Evolutionary conservation across 148 eudicot genomes (phyloP).

Genomic region (Limonium bicolor): DNA sequence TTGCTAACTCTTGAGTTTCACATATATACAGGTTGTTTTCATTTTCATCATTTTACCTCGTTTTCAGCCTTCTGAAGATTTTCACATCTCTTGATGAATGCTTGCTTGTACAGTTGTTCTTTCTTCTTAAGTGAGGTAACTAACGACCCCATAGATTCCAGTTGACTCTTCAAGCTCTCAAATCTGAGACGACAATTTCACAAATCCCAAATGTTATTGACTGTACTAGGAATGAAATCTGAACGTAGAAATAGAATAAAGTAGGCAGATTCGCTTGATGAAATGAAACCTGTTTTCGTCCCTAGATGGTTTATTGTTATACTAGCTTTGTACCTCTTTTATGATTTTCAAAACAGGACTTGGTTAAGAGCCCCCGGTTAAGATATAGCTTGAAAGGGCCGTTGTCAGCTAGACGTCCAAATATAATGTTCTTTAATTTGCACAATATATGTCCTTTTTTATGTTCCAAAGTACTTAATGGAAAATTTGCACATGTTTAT

Average conservation of each 20-base stretch:
- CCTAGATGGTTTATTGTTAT: no score
- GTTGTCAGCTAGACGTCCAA: background rate
- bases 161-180: constrained; percentile 14
- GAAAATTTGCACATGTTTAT: background rate
- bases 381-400: no score
- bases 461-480: background rate
- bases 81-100: constrained; percentile 46
- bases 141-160: constrained; percentile 5
- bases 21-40: no score
- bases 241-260: no score
- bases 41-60: constrained; percentile 43
- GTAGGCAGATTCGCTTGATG: no score
- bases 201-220: background rate
- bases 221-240: no score
- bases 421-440: background rate
- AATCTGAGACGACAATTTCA: constrained; percentile 21
- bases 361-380: background rate
- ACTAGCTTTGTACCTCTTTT: no score
- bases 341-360: background rate
- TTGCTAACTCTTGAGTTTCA: constrained; percentile 12
- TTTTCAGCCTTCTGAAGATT: constrained; percentile 53
- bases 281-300: no score
- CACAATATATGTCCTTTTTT: background rate
- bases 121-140: constrained; percentile 11
- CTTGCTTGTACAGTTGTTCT: constrained; percentile 34